Conservation (phyloP, 2,329 filamentous ascomycete genomes). For the Cladosporium cucumerinum region DNA sequence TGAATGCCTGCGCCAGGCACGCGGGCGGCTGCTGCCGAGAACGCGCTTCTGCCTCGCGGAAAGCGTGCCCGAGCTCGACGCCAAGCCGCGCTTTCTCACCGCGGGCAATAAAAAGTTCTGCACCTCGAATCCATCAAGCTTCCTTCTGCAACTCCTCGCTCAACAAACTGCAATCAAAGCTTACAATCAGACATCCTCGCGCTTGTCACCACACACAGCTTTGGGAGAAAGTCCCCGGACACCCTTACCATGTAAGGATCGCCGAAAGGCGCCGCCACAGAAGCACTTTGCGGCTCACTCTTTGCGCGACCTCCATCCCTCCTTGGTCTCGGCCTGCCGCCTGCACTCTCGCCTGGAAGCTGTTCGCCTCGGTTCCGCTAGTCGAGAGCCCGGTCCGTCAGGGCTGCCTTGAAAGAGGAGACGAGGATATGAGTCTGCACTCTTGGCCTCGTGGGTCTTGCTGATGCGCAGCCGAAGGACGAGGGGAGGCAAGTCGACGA, state of each 20-base stretch:
- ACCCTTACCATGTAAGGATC: slow-evolving; percentile 55
- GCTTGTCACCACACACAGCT: slow-evolving; percentile 56
- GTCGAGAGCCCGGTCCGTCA: slow-evolving; percentile 47
- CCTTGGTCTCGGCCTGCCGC: slow-evolving; percentile 50
- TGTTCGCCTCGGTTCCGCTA: slow-evolving; percentile 35
- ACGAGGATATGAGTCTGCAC: slow-evolving; percentile 89
- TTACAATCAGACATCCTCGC: slow-evolving; percentile 71
- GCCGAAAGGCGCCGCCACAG: slow-evolving; percentile 99
- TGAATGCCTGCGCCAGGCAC: slow-evolving; percentile 4
- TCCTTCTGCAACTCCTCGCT: slow-evolving; percentile 75
- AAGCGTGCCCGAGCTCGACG: slow-evolving; percentile 28
- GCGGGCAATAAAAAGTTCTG: slow-evolving; percentile 21
- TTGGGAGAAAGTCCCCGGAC: slow-evolving; percentile 99
- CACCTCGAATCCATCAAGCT: slow-evolving; percentile 28
- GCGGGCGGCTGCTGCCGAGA: slow-evolving; percentile 9
- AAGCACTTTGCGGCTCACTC: slow-evolving; percentile 82
- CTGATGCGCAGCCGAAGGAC: slow-evolving; percentile 33
- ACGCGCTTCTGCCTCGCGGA: background rate
- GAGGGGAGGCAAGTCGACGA: slow-evolving; percentile 37
- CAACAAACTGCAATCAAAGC: slow-evolving; percentile 99
- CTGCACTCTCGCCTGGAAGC: slow-evolving; percentile 45
- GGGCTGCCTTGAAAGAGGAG: slow-evolving; percentile 43
- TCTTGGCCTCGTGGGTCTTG: slow-evolving; percentile 34
- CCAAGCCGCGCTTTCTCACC: slow-evolving; percentile 58
- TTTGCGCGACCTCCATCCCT: slow-evolving; percentile 53